Conservation (phyloP, 352 stramenopile species). For the Phytophthora sp. region DNA sequence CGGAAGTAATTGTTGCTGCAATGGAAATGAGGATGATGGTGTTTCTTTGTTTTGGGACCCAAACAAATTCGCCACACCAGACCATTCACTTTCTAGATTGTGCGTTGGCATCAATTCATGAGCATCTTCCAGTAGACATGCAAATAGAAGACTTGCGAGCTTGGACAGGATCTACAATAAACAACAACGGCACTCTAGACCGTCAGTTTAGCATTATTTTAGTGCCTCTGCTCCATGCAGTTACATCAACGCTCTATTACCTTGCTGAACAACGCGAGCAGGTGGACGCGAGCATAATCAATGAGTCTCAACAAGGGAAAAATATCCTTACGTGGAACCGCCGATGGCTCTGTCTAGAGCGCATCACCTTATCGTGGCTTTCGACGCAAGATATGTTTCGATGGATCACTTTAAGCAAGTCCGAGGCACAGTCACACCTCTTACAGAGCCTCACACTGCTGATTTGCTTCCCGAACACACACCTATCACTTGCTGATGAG, state of each 20-base stretch:
- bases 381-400: slow-evolving; percentile 70
- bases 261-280: background rate
- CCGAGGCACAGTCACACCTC: slow-evolving; percentile 39
- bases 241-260: slow-evolving; percentile 18
- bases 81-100: slow-evolving; percentile 28
- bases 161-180: background rate
- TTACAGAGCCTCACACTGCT: slow-evolving; percentile 36
- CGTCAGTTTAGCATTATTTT: slow-evolving; percentile 61
- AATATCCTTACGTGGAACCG: background rate
- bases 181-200: slow-evolving; percentile 38
- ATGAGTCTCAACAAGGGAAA: background rate
- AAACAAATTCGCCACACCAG: background rate
- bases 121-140: slow-evolving; percentile 19
- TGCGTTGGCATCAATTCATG: slow-evolving; percentile 21
- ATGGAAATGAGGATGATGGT: slow-evolving; percentile 36
- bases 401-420: slow-evolving; percentile 66
- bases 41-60: slow-evolving; percentile 25
- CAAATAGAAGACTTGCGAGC: slow-evolving; percentile 1
- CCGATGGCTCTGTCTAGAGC: slow-evolving; percentile 47
- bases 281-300: background rate
- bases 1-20: slow-evolving; percentile 25
- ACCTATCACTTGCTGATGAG: slow-evolving; percentile 1
- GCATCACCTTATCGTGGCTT: slow-evolving; percentile 54
- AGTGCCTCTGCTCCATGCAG: slow-evolving; percentile 44
- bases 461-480: slow-evolving; percentile 15